These are phyloP conservation scores for Thelonectria blattea DNA, from an alignment of 2,329 filamentous ascomycete species.

Conservation along the genomic window DNA sequence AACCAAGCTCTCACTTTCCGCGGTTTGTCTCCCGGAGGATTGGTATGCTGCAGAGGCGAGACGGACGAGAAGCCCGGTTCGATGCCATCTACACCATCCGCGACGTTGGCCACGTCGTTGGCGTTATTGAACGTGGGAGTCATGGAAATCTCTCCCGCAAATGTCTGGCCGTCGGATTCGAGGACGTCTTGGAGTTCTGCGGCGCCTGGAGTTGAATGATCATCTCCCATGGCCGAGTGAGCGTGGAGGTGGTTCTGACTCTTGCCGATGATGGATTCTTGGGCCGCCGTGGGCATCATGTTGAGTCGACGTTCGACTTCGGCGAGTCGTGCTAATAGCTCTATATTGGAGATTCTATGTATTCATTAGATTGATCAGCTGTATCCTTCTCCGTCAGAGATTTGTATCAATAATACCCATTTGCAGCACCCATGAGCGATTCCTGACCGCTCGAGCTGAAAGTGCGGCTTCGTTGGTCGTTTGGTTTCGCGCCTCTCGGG, in stretches of 20 bases:
- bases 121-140: conserved; percentile 22
- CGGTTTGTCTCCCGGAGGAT: not conserved
- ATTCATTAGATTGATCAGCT: not conserved
- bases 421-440: not conserved
- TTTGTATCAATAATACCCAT: not conserved
- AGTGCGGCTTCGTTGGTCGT: conserved; percentile 1
- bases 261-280: not conserved
- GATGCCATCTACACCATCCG: not conserved
- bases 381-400: not conserved
- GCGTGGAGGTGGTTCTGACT: not conserved
- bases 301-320: conserved; percentile 8
- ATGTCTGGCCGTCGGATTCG: conserved; percentile 27
- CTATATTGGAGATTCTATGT: not conserved
- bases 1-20: conserved; percentile 20
- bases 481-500: conserved; percentile 9
- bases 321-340: not conserved
- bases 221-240: not conserved
- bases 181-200: conserved; percentile 21
- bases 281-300: not conserved
- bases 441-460: not conserved
- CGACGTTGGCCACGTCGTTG: conserved; percentile 1
- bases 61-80: not conserved
- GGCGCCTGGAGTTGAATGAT: conserved; percentile 11
- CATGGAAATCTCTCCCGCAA: conserved; percentile 28
- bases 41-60: not conserved